Conservation (phyloP, 1,284 basidiomycete genomes). For the Ustilago lituana region DNA sequence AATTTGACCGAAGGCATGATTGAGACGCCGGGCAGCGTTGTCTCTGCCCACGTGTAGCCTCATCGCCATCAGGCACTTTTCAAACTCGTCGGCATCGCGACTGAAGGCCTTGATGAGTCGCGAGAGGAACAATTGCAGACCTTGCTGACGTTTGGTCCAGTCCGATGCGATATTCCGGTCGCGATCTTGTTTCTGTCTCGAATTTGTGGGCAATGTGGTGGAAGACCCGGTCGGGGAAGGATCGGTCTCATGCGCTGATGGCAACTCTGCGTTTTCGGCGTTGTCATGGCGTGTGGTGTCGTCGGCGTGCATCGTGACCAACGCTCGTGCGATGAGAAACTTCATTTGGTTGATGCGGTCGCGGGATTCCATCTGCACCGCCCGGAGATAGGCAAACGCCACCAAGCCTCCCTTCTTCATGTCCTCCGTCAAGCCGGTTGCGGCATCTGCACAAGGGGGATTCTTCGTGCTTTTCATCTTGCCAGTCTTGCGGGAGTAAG, state of each 20-base stretch:
- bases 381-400: slow-evolving; percentile 18
- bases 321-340: slow-evolving; percentile 23
- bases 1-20: not conserved
- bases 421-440: slow-evolving; percentile 9
- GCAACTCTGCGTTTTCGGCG: no score
- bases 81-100: slow-evolving; percentile 23
- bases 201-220: no score
- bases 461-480: no score
- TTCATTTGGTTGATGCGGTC: slow-evolving; percentile 39
- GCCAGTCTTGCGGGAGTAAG: not conserved
- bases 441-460: not conserved
- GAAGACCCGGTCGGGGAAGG: not conserved
- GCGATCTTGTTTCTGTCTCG: no score
- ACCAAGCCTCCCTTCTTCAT: slow-evolving; percentile 22
- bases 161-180: no score
- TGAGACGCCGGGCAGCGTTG: not conserved
- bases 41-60: slow-evolving; percentile 18
- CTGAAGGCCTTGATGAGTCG: slow-evolving; percentile 29
- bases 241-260: not conserved
- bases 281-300: no score
- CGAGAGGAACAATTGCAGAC: slow-evolving; percentile 6
- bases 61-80: slow-evolving; percentile 24
- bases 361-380: slow-evolving; percentile 27
- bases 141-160: not conserved
- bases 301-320: slow-evolving; percentile 8